Conservation (phyloP, 441 rosid species). For the Sinapis alba region DNA sequence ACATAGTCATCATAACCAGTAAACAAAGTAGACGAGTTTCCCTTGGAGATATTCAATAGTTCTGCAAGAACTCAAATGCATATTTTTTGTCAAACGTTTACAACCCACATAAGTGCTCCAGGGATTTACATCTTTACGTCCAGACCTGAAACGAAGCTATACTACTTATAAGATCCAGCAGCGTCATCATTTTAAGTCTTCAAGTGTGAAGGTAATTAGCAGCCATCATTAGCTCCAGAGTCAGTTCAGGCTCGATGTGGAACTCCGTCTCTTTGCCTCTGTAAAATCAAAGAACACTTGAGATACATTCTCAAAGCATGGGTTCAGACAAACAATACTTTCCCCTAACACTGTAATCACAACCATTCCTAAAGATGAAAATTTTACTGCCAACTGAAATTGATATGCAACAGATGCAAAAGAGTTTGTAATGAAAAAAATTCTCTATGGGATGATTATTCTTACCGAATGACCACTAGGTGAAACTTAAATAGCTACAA, state of each 20-base stretch:
- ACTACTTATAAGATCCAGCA: background rate
- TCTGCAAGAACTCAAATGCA: background rate
- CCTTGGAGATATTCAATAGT: background rate
- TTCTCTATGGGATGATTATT: background rate
- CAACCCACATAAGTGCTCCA: background rate
- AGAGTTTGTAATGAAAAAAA: background rate
- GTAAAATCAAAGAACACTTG: constrained; percentile 22
- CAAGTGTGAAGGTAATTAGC: constrained; percentile 94
- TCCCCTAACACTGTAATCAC: background rate
- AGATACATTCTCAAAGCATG: background rate
- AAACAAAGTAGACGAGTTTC: background rate
- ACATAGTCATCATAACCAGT: background rate
- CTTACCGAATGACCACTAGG: background rate
- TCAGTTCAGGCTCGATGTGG: constrained; percentile 89
- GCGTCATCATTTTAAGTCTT: constrained; percentile 11
- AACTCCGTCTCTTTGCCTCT: constrained; percentile 95
- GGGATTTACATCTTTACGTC: background rate
- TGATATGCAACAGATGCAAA: background rate
- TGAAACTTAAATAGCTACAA: too few relatives aligned
- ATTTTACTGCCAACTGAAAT: background rate
- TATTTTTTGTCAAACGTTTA: background rate
- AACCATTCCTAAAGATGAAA: background rate
- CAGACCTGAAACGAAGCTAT: background rate
- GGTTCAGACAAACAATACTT: background rate
- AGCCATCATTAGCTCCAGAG: constrained; percentile 98